Conservation (phyloP, 2,329 filamentous ascomycete genomes). For the Cladosporium sp. region DNA sequence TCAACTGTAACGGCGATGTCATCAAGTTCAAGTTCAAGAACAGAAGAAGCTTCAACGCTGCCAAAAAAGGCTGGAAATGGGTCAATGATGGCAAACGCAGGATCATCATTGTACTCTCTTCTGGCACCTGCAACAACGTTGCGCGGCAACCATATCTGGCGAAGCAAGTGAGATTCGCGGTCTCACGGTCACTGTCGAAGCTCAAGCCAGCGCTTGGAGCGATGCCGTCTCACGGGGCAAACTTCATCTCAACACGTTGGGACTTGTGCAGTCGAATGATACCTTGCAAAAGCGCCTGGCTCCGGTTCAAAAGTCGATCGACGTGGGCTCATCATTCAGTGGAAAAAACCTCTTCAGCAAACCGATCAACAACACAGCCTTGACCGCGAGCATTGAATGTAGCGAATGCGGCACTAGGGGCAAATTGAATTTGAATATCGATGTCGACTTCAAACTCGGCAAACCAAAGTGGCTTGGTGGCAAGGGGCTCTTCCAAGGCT, state of each 20-base stretch:
- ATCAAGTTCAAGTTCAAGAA: constrained; percentile 1
- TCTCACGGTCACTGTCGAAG: background rate
- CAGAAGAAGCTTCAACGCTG: background rate
- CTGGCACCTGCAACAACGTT: background rate
- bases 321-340: background rate
- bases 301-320: too few relatives aligned
- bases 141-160: background rate
- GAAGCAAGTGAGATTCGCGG: background rate
- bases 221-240: background rate
- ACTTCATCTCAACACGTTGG: background rate
- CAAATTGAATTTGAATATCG: background rate
- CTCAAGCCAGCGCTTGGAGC: background rate
- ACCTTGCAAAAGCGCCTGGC: too few relatives aligned
- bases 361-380: background rate
- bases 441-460: background rate
- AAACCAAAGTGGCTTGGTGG: too few relatives aligned
- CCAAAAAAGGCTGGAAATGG: background rate
- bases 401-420: background rate
- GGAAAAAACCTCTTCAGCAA: background rate
- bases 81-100: background rate
- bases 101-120: background rate
- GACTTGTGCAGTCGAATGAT: background rate
- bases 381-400: background rate
- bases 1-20: background rate
- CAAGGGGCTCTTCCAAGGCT: background rate